These are phyloP conservation scores for Phytophthora multivora DNA, from an alignment of 352 stramenopile species.

Conservation along the genomic window DNA sequence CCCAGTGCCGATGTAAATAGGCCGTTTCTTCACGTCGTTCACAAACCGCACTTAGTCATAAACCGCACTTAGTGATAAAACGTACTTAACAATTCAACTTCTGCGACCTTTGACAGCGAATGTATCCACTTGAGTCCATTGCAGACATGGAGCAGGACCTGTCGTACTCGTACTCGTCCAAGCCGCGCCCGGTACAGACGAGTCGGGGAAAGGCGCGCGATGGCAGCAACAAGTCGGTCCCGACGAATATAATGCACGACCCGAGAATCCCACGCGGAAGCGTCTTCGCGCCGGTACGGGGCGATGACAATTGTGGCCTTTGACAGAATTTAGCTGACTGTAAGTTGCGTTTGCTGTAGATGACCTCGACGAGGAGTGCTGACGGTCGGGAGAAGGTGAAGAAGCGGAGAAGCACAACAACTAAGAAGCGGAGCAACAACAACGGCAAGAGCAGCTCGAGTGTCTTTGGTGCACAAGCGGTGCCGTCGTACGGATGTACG, in stretches of 20 bases:
- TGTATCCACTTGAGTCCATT: constrained; percentile 22
- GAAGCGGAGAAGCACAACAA: constrained; percentile 25
- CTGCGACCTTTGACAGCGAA: constrained; percentile 30
- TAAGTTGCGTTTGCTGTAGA: not conserved
- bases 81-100: constrained; percentile 30
- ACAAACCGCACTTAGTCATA: not conserved
- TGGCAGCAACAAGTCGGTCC: constrained; percentile 29
- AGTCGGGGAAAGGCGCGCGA: constrained; percentile 55
- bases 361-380: constrained; percentile 17
- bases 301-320: not conserved
- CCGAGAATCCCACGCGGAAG: constrained; percentile 64
- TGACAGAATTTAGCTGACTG: not conserved
- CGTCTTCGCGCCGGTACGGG: constrained; percentile 59
- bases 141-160: constrained; percentile 52
- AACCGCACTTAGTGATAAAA: not conserved
- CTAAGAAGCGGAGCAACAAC: constrained; percentile 34
- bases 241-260: constrained; percentile 81
- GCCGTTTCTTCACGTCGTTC: constrained; percentile 22
- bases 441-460: constrained; percentile 22
- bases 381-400: constrained; percentile 40
- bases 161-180: constrained; percentile 81
- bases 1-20: constrained; percentile 1
- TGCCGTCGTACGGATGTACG: constrained; percentile 46
- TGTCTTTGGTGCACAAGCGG: constrained; percentile 41
- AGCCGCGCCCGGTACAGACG: constrained; percentile 72